Conservation (phyloP, 352 stramenopile species). For the Phytophthora capsici region DNA sequence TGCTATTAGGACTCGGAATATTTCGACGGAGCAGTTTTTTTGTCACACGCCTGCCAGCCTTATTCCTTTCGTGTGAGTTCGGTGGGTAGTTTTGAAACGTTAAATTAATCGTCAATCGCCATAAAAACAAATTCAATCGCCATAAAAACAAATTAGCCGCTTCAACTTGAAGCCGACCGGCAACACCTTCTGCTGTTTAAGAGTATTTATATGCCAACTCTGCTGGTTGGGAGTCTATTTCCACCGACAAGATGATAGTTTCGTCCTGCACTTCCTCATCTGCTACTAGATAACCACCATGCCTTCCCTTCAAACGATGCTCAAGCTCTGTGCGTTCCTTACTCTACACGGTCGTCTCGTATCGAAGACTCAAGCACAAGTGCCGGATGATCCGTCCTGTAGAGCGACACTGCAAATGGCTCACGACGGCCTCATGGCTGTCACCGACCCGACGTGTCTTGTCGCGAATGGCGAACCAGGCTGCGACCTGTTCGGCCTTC, state of each 20-base stretch:
- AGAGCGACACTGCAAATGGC: constrained; percentile 11
- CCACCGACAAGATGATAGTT: neutral
- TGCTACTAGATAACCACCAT: neutral
- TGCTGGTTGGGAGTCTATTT: neutral
- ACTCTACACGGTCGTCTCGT: neutral
- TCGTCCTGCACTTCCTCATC: neutral
- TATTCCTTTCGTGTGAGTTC: too few relatives aligned
- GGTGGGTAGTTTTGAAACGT: neutral
- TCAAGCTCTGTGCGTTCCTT: constrained; percentile 9
- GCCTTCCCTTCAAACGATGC: neutral
- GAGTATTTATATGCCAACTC: neutral
- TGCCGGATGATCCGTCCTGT: constrained; percentile 13
- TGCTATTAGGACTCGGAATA: too few relatives aligned
- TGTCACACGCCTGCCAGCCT: too few relatives aligned
- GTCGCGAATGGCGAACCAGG: constrained; percentile 7
- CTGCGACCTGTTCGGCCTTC: constrained; percentile 18
- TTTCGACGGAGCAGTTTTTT: too few relatives aligned
- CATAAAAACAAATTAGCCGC: too few relatives aligned
- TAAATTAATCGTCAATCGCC: constrained; percentile 4
- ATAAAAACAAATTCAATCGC: too few relatives aligned
- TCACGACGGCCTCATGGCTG: constrained; percentile 8
- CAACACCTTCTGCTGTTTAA: neutral
- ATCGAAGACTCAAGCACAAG: neutral
- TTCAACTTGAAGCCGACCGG: neutral
- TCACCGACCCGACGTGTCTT: constrained; percentile 15